These are phyloP conservation scores for Cydonia oblonga DNA, from an alignment of 331 rosid species.

Conservation along the genomic window DNA sequence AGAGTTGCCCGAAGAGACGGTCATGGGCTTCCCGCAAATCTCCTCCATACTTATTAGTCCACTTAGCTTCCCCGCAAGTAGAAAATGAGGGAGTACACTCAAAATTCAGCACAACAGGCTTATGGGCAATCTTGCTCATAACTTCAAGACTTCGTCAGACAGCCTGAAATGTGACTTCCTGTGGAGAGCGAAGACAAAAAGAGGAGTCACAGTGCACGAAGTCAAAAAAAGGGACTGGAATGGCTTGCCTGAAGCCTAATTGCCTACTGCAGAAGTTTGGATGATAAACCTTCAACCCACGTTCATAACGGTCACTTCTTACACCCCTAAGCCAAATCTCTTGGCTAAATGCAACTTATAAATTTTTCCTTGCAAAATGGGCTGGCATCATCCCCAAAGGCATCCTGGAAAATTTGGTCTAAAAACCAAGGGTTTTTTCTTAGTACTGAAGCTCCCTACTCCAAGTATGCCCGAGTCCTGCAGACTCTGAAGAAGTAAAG, in stretches of 20 bases:
- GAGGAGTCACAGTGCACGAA: fast-evolving
- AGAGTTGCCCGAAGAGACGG: fast-evolving
- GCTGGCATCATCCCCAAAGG: fast-evolving
- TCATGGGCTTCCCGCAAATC: fast-evolving
- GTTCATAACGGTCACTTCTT: fast-evolving
- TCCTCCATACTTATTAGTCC: fast-evolving
- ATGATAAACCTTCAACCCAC: fast-evolving
- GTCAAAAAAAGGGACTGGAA: fast-evolving
- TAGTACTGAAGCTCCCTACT: no score
- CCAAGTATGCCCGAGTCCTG: no score
- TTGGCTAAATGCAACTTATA: no score
- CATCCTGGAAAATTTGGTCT: no score
- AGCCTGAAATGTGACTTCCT: fast-evolving
- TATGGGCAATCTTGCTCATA: fast-evolving
- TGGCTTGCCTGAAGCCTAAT: no score
- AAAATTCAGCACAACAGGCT: fast-evolving
- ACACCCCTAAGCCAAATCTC: no score
- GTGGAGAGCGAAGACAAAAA: fast-evolving
- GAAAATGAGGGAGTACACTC: fast-evolving
- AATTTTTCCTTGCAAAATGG: no score
- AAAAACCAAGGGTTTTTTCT: no score
- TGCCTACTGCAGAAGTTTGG: no score
- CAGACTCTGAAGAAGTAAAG: no score
- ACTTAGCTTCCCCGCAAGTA: no score
- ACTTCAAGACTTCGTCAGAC: fast-evolving